Evolutionary conservation across 2,329 filamentous ascomycete species (phyloP).

Genomic region (Teratosphaeria viscida): DNA sequence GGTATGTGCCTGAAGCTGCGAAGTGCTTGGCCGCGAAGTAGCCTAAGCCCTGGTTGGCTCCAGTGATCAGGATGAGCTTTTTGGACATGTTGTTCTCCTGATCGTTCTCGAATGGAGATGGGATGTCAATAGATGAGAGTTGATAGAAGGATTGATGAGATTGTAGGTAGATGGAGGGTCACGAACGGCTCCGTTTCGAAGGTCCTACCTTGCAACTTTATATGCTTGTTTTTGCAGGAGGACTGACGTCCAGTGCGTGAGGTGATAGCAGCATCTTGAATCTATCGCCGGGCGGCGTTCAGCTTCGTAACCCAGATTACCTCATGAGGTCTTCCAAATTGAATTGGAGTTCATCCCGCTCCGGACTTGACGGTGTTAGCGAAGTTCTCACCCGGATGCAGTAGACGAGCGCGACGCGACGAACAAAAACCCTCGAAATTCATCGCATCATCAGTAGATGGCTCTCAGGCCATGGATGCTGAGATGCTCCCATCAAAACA

Average conservation of each 20-base stretch:
- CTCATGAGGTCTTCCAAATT: not conserved
- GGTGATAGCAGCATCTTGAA: not conserved
- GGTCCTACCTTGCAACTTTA: not conserved
- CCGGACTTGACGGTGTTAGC: no score
- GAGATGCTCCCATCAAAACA: not conserved
- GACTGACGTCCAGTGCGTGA: no score
- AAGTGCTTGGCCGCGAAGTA: conserved; percentile 33
- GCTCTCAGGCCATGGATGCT: not conserved
- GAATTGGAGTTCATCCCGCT: no score
- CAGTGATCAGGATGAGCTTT: conserved; percentile 25
- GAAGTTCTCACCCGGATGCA: not conserved
- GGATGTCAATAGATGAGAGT: no score
- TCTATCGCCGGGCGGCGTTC: not conserved
- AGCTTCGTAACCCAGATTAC: not conserved
- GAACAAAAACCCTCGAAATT: not conserved
- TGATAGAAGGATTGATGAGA: not conserved
- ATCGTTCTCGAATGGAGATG: no score
- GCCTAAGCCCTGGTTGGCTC: conserved; percentile 38
- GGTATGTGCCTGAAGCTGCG: conserved; percentile 28
- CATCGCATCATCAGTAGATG: not conserved
- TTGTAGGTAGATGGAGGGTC: not conserved
- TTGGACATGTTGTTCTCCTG: not conserved
- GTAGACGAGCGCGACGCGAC: not conserved
- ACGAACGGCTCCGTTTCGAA: not conserved
- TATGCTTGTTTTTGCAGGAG: not conserved